Evolutionary conservation across 2,329 filamentous ascomycete genomes (phyloP).

Genomic region (Coniochaeta ligniaria): DNA sequence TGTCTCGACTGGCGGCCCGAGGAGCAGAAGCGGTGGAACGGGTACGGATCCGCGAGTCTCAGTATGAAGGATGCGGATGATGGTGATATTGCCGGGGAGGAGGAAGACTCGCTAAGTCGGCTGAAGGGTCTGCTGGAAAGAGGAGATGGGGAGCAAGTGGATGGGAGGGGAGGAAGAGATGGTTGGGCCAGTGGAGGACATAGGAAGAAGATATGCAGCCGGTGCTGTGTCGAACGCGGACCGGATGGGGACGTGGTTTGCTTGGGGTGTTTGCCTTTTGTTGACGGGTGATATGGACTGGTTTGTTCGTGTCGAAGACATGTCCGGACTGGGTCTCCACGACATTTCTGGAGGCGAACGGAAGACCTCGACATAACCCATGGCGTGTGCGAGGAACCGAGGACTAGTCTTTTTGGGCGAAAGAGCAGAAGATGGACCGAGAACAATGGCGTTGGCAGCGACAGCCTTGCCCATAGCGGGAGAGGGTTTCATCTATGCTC

Average conservation of each 20-base stretch:
- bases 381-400: not conserved
- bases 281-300: slow-evolving; percentile 13
- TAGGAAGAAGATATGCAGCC: slow-evolving; percentile 53
- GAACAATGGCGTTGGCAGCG: not conserved
- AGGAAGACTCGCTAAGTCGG: slow-evolving; percentile 6
- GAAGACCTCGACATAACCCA: not conserved
- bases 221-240: slow-evolving; percentile 61
- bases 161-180: slow-evolving; percentile 6
- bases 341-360: not conserved
- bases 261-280: slow-evolving; percentile 46
- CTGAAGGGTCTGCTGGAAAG: not conserved
- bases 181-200: slow-evolving; percentile 38
- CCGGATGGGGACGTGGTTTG: slow-evolving; percentile 60
- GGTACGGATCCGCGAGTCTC: slow-evolving; percentile 25
- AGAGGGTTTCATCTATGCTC: not conserved
- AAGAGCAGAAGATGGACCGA: not conserved
- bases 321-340: not conserved
- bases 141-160: slow-evolving; percentile 3
- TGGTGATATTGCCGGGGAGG: slow-evolving; percentile 4
- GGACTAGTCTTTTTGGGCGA: not conserved
- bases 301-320: not conserved
- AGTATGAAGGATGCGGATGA: slow-evolving; percentile 38
- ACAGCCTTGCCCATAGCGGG: not conserved
- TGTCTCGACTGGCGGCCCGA: slow-evolving; percentile 46
- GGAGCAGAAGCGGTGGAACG: slow-evolving; percentile 1